Conservation (phyloP, 2,329 filamentous ascomycete species). For the Talaromyces sp. region DNA sequence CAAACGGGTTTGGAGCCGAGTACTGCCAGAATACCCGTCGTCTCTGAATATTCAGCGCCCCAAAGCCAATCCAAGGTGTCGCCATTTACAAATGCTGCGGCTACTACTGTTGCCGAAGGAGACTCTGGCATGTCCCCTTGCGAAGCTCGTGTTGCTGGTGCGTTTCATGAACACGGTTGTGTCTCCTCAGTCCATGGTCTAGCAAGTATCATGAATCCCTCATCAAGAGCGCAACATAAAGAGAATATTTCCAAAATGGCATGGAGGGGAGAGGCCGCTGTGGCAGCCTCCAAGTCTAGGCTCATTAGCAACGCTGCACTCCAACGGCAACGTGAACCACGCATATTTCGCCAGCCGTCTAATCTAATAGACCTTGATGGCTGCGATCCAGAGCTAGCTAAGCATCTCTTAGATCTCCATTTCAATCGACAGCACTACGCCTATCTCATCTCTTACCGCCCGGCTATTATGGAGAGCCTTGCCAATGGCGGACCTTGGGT, state of each 20-base stretch:
- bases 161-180: slow-evolving; percentile 30
- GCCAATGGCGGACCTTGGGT: slow-evolving; percentile 29
- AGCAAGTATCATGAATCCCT: slow-evolving; percentile 31
- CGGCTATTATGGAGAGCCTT: slow-evolving; percentile 36
- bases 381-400: slow-evolving; percentile 26
- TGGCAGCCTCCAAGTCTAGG: slow-evolving; percentile 18
- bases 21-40: neutral
- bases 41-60: neutral
- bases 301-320: slow-evolving; percentile 33
- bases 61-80: neutral
- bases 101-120: neutral
- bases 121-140: slow-evolving; percentile 23
- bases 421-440: slow-evolving; percentile 34
- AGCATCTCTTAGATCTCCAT: slow-evolving; percentile 34
- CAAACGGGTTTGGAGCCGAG: neutral
- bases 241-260: slow-evolving; percentile 19
- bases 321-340: slow-evolving; percentile 26
- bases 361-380: slow-evolving; percentile 31
- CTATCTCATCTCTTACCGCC: slow-evolving; percentile 36
- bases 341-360: slow-evolving; percentile 26
- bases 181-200: slow-evolving; percentile 30
- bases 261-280: slow-evolving; percentile 1
- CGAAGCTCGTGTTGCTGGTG: slow-evolving; percentile 31
- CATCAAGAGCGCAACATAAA: slow-evolving; percentile 21
- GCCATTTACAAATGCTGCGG: neutral